Evolutionary conservation across 208 protist genomes (phyloP), one percentile per base, ranked within the genome.

Genomic region (Trichomonas vaginalis): DNA sequence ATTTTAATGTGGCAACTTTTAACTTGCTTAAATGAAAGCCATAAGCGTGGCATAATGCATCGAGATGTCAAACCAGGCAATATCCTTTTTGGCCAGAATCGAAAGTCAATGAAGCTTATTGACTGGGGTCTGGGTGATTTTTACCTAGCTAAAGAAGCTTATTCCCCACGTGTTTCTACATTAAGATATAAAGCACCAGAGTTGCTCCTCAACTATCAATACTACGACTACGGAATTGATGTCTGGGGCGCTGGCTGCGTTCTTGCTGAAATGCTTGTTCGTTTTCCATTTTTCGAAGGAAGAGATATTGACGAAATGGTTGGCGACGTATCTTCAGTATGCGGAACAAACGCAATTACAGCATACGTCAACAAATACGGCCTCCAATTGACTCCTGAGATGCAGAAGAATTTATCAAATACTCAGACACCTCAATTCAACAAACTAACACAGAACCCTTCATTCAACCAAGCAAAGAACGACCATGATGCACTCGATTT

Each of bases 41-140:
- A 42, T 0, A 48, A 92, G 45, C 14, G 32, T 47, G 99, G 99
- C 35, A 99, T 99, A 88, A 99, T 99, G 97, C 99, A 99, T 96
- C 98, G 99, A 83, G 99, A 99, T 96, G 99, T 99, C 70, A 99
- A 99, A 97, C 99, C 99, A 47, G 98, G 99, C 96, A 99, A 99
- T 96, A 98, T 99, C 27, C 99, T 99, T 98, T 99, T 99, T 97
- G 98, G 99, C 96, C 99, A 99, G 97, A 96, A 98, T 80, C 97
- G 98, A 49, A 97, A 98, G 17, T 86, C 96, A 82, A 96, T 99
- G 61, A 97, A 98, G 27, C 97, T 99, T 6, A 99, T 99, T 95
- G 96, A 97, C 88, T 97, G 97, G 97, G 98, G 99, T 51, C 96
- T 99, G 0, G 99, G 98, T 10, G 99, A 99, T 97, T 99, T 99